Evolutionary conservation across 2,329 filamentous ascomycete genomes (phyloP), one percentile per base, ranked within the genome.

Genomic region (Monilinia polystroma): DNA sequence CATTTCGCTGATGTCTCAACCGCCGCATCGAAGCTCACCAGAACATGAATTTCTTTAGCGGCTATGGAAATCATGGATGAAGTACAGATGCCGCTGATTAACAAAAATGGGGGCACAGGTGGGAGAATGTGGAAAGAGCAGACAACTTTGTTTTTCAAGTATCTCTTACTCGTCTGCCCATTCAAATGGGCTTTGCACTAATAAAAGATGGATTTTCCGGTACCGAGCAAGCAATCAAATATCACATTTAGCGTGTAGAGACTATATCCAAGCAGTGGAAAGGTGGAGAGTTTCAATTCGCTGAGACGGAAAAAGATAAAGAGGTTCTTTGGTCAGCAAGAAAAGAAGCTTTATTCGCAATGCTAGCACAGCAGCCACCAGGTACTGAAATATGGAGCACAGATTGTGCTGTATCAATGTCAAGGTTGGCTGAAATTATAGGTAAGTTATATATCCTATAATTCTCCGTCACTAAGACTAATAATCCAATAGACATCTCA

Each of bases 351-450:
- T 79, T 95, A 26, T 94, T 90, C 90, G 89, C 86, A 43, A 90
- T 93, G 81, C 83, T 94, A 73, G 87, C 90, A 0, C 79, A 92
- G 72, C 83, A 81, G 73, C 87, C 81, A 76, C 84, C 77, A 8
- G 84, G 85, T 2, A 86, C 92, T 69, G 88, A 90, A 73, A 55
- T 74, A 12, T 93, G 89, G 89, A 92, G 89, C 54, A 93, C 91
- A 0, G 91, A 95, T 75, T 90, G 94, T 14, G 91, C 91, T 0
- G 91, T 95, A 3, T 91, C 91, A 0, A 89, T 94, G 69, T 90
- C 87, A 67, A 82, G 86, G 8, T 79, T 93, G 4, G 87, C 90
- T 1, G 88, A 91, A 66, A 88, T 93, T 64, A 83, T 84, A 81
- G 92, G 69, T 69, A 55, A 56, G 59, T 35, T 18, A n/a, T 32